Evolutionary conservation across 371 early-diverging fungal genomes (phyloP).

Genomic region (Zancudomyces culisetae): DNA sequence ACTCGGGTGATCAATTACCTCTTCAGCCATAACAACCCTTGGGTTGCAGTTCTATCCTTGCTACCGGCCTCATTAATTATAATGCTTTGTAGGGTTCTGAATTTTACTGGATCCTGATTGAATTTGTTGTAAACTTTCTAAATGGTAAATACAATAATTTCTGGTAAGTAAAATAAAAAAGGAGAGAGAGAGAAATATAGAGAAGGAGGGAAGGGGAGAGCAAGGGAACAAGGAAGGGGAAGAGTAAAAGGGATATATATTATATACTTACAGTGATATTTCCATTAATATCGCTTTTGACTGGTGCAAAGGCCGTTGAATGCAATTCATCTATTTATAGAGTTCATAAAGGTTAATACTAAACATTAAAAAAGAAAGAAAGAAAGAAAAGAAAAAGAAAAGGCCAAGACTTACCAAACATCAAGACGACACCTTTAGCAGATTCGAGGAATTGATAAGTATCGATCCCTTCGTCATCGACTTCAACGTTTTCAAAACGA

Average conservation of each 20-base stretch:
- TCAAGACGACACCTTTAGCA: slow-evolving; percentile 53
- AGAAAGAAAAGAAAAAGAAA: background rate
- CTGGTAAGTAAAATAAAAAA: background rate
- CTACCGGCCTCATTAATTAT: slow-evolving; percentile 49
- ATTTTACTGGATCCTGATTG: slow-evolving; percentile 34
- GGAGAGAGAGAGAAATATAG: background rate
- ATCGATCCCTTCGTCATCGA: slow-evolving; percentile 46
- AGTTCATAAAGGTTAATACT: background rate
- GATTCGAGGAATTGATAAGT: slow-evolving; percentile 72
- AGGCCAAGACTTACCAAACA: slow-evolving; percentile 53
- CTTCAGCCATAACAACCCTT: slow-evolving; percentile 83
- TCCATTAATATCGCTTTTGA: slow-evolving; percentile 75
- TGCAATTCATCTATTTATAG: slow-evolving; percentile 37
- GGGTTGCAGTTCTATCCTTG: slow-evolving; percentile 63
- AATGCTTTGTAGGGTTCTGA: slow-evolving; percentile 62
- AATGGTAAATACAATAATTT: background rate
- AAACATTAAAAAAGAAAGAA: slow-evolving; percentile 4
- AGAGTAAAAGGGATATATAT: too few relatives aligned
- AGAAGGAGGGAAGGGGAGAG: too few relatives aligned
- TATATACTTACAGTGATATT: slow-evolving; percentile 56
- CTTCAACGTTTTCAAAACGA: slow-evolving; percentile 44
- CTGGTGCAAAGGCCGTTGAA: slow-evolving; percentile 53
- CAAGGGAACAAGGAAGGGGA: too few relatives aligned
- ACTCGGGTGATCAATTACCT: too few relatives aligned
- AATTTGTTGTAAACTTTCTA: slow-evolving; percentile 61